These are phyloP conservation scores for Tulasnella sp. DNA, from an alignment of 768 basidiomycete genomes.

Conservation along the genomic window DNA sequence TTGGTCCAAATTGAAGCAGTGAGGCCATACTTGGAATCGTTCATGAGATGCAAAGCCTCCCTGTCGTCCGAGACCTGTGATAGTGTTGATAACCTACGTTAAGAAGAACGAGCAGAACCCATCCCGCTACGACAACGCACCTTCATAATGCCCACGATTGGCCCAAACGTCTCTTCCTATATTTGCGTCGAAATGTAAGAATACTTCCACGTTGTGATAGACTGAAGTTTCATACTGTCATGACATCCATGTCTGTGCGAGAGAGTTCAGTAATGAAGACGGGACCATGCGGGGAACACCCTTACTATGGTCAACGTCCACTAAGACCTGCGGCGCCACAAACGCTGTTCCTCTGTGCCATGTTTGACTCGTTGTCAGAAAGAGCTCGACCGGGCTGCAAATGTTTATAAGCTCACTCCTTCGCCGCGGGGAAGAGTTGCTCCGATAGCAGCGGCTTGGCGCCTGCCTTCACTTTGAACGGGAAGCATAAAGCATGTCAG, in stretches of 20 bases:
- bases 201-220: not conserved
- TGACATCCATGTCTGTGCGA: constrained; percentile 79
- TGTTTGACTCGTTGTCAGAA: not conserved
- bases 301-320: constrained; percentile 87
- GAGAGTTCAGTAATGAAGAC: constrained; percentile 12
- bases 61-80: constrained; percentile 76
- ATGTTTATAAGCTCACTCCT: constrained; percentile 54
- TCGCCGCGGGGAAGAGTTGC: constrained; percentile 66
- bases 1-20: constrained; percentile 96
- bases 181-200: constrained; percentile 1
- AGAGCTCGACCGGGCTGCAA: not conserved
- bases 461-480: constrained; percentile 66
- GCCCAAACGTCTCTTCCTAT: constrained; percentile 90
- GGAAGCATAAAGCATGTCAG: not conserved
- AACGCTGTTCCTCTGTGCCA: constrained; percentile 71
- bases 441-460: constrained; percentile 77
- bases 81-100: not conserved
- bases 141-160: constrained; percentile 91
- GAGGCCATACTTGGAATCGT: constrained; percentile 92
- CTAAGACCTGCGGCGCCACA: constrained; percentile 88
- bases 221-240: constrained; percentile 61
- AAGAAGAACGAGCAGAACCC: not conserved
- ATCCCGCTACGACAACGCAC: constrained; percentile 47
- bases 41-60: constrained; percentile 89
- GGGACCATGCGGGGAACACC: constrained; percentile 34